Base-by-base conservation (phyloP, 2,329 filamentous ascomycete species). In the Colletotrichum camelliae region DNA sequence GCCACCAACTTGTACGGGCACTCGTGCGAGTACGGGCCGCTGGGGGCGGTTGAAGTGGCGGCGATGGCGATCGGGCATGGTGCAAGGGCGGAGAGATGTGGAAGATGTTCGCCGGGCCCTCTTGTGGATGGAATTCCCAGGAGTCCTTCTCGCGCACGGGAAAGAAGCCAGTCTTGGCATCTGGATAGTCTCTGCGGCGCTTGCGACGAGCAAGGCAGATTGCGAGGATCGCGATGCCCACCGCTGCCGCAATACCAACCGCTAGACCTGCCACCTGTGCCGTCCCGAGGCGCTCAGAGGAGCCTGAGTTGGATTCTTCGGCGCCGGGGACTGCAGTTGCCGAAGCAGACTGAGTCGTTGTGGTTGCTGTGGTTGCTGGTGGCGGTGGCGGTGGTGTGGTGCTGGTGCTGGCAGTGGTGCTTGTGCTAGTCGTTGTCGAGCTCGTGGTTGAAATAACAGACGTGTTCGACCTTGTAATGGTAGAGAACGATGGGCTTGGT, bases 151-250 rank as follows among this genome's bases (percentile, higher is more conserved):
- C 83, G 21, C 81, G 78, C 74, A 83, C 81, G 5, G 83, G 82
- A 67, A 84, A 81, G 76, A 88, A 86, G 4, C 83, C 85, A 4
- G 81, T 84, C 77, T 85, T 85, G 65, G 82, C 79, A 21, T 83
- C 83, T 33, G 79, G 82, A 67, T 85, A 85, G 24, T 82, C 85
- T 79, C 81, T 85, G 66, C 83, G 84, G n/a, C 89, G 86, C 10
- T 83, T 79, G 67, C 82, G 83, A 61, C 88, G 84, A 5, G 86
- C 85, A 16, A 89, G 70, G 9, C 90, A 78, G 29, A 91, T 86
- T 15, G 89, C 80, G 6, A 85, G 85, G 33, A 91, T 79, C 7
- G 87, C 88, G 21, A 93, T 78, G 6, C 87, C 76, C 4, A 76
- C 16, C 1, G 74, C 77, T 18, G 72, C 77, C 8, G 70, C 75